Conservation (phyloP, 1,284 basidiomycete genomes). For the Coniferiporia weirii region DNA sequence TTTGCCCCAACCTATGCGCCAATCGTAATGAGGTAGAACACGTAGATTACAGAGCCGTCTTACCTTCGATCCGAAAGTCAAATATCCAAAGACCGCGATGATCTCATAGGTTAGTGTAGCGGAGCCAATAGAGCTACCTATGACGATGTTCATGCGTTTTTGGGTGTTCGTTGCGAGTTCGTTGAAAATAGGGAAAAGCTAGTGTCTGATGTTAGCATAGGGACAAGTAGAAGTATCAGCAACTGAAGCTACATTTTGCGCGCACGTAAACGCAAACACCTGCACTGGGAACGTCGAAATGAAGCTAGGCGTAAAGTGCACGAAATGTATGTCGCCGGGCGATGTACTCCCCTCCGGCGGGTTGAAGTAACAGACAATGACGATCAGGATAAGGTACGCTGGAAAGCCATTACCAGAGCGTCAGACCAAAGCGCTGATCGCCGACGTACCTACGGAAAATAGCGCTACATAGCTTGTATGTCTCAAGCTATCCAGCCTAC, state of each 20-base stretch:
- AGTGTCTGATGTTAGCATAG: not conserved
- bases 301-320: slow-evolving; percentile 73
- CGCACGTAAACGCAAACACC: slow-evolving; percentile 90
- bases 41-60: slow-evolving; percentile 15
- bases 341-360: slow-evolving; percentile 56
- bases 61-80: slow-evolving; percentile 89
- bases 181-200: slow-evolving; percentile 93
- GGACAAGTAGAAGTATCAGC: slow-evolving; percentile 1
- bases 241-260: slow-evolving; percentile 70
- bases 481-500: slow-evolving; percentile 75
- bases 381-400: slow-evolving; percentile 75
- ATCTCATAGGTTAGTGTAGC: slow-evolving; percentile 78
- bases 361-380: slow-evolving; percentile 68
- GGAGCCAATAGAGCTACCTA: slow-evolving; percentile 80
- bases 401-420: slow-evolving; percentile 15
- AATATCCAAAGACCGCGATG: slow-evolving; percentile 85
- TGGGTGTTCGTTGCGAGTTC: slow-evolving; percentile 84
- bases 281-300: slow-evolving; percentile 90
- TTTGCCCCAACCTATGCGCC: slow-evolving; percentile 72
- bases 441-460: slow-evolving; percentile 71
- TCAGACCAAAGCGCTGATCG: not conserved
- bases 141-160: slow-evolving; percentile 80
- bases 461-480: slow-evolving; percentile 85
- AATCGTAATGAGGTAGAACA: slow-evolving; percentile 1
- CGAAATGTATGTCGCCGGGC: slow-evolving; percentile 62